Conservation (phyloP, 163 green algal species). For the Dunaliella salina region DNA sequence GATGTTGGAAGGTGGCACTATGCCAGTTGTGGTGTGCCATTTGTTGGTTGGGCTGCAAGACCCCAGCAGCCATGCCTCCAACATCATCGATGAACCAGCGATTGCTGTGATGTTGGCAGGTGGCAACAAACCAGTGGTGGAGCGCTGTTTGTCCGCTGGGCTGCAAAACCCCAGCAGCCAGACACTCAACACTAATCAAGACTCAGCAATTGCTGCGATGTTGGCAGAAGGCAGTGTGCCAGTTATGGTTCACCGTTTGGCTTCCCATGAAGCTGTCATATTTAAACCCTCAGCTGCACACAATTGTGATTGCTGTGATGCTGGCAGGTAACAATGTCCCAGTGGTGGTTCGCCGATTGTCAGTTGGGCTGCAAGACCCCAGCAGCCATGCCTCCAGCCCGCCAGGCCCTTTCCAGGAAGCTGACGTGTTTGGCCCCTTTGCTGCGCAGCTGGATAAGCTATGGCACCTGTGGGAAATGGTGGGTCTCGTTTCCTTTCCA, state of each 20-base stretch:
- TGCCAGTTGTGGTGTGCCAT: background rate
- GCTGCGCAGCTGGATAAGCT: conserved; percentile 27
- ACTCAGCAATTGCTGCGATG: background rate
- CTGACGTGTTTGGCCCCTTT: conserved; percentile 33
- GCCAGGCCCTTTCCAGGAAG: conserved; percentile 5
- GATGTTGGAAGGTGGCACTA: background rate
- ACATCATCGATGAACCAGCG: too few relatives aligned
- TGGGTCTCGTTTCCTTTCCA: too few relatives aligned
- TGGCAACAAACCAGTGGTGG: too few relatives aligned
- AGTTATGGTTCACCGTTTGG: background rate
- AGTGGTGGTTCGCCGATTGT: background rate
- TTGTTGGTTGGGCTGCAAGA: background rate
- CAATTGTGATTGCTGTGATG: background rate
- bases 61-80: background rate
- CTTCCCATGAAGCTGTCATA: background rate
- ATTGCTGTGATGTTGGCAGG: too few relatives aligned
- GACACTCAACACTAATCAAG: too few relatives aligned
- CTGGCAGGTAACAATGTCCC: background rate
- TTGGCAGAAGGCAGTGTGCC: background rate
- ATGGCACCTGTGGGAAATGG: conserved; percentile 41
- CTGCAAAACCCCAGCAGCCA: too few relatives aligned
- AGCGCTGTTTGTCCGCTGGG: too few relatives aligned
- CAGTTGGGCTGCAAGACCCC: background rate
- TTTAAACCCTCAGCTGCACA: background rate
- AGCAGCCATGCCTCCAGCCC: background rate